Evolutionary conservation across 306 rosid species (phyloP).

Genomic region (Oxytropis ochrocephala): DNA sequence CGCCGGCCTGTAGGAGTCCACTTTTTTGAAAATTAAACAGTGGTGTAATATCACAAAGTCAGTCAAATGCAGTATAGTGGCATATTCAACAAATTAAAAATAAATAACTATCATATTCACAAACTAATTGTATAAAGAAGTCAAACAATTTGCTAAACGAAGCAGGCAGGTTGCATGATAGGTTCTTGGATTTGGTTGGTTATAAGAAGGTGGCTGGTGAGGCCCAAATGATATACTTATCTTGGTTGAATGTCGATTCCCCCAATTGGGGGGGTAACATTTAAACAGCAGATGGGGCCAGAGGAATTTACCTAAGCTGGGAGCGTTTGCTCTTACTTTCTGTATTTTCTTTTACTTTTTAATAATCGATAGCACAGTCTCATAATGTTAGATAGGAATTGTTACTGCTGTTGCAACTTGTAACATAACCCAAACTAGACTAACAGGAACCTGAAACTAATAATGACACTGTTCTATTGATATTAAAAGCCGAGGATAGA

Average conservation of each 20-base stretch:
- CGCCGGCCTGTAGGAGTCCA: constrained; percentile 99
- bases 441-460: too few species aligned
- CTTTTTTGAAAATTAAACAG: constrained; percentile 35
- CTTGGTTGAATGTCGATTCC: not conserved
- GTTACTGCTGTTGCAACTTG: not conserved
- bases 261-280: not conserved
- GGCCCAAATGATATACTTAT: not conserved
- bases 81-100: not conserved
- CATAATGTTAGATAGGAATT: not conserved
- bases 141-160: not conserved
- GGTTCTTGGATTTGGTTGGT: not conserved
- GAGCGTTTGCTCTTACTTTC: not conserved
- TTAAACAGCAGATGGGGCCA: not conserved
- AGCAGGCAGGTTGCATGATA: not conserved
- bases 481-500: too few species aligned
- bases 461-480: too few species aligned
- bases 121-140: constrained; percentile 5
- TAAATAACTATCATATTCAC: constrained; percentile 1
- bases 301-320: not conserved
- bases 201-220: not conserved
- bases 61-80: constrained; percentile 20
- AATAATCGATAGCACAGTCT: not conserved
- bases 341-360: not conserved
- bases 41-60: constrained; percentile 22
- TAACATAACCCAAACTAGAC: not conserved